Base-by-base conservation (phyloP, 2,329 filamentous ascomycete genomes). In the Aspergillus luchuensis region DNA sequence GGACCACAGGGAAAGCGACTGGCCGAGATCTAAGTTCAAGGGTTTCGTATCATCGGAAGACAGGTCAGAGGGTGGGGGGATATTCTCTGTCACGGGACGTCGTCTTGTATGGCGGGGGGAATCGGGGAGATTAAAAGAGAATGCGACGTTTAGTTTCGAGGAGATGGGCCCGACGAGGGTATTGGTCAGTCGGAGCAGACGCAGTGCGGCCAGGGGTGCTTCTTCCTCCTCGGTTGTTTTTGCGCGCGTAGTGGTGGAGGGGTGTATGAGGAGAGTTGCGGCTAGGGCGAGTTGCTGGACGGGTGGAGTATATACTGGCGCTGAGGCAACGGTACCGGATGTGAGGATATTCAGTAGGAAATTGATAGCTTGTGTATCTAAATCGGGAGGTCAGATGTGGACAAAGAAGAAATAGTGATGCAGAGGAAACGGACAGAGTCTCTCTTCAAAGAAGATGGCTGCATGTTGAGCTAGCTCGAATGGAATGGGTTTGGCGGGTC, bases 241-340 rank as follows among this genome's bases (percentile, higher is more conserved):
- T 3, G 89, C 84, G 53, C 91, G 87, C 3, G 89, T 95, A 1
- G 93, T 97, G 65, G 90, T 86, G 23, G 81, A 79, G 0, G 94
- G 94, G 70, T 97, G 92, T 13, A 95, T 85, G n/a, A 89, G 77
- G n/a, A 97, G 81, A 1, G 91, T 95, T 47, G 84, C 87, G n/a
- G 92, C 84, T 8, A 97, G 81, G 7, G 91, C 88, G 23, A 98
- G 81, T 65, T 94, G 88, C 59, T 86, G 85, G 0, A 89, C 83
- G 2, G 90, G 86, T 1, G 94, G 91, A 17, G 92, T 77, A 60
- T 84, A 85, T 10, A 85, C 84, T 0, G 86, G 80, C 33, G 76
- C 78, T 10, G 71, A 70, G 75, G 69, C 72, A 70, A 70, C 63
- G 39, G 69, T 73, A 2, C 72, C 71, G 7, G 68, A 72, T 38